Evolutionary conservation across 2,329 filamentous ascomycete species (phyloP).

Genomic region (Neocucurbitaria cava): DNA sequence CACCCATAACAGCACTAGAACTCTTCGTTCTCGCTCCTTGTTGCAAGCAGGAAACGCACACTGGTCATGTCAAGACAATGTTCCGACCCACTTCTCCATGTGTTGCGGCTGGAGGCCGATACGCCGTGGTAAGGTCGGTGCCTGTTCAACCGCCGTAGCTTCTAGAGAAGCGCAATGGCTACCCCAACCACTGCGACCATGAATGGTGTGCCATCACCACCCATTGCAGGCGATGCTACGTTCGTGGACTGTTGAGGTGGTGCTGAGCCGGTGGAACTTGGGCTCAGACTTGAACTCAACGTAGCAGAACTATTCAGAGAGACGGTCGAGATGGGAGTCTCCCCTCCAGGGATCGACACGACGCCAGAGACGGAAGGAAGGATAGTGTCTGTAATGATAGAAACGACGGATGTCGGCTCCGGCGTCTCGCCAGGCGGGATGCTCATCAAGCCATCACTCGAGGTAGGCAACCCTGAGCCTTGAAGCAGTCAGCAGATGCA

Average conservation of each 20-base stretch:
- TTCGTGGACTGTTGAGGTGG: slow-evolving; percentile 23
- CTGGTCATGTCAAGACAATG: too few species aligned
- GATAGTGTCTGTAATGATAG: slow-evolving; percentile 13
- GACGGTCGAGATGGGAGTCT: slow-evolving; percentile 26
- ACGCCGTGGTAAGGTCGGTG: too few species aligned
- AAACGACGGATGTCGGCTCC: neutral
- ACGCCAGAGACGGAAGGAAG: slow-evolving; percentile 9
- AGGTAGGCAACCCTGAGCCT: slow-evolving; percentile 6
- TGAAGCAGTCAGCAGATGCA: slow-evolving; percentile 5
- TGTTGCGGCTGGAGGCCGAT: too few species aligned
- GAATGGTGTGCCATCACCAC: slow-evolving; percentile 16
- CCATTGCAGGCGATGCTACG: slow-evolving; percentile 24
- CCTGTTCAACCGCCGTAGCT: neutral
- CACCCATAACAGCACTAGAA: too few species aligned
- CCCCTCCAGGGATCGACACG: slow-evolving; percentile 29
- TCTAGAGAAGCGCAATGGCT: slow-evolving; percentile 33
- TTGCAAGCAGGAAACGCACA: too few species aligned
- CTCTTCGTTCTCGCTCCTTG: too few species aligned
- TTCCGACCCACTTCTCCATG: too few species aligned
- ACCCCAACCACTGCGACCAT: slow-evolving; percentile 29
- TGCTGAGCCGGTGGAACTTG: slow-evolving; percentile 10
- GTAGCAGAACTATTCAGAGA: slow-evolving; percentile 4
- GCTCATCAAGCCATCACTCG: slow-evolving; percentile 20
- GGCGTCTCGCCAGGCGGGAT: slow-evolving; percentile 13
- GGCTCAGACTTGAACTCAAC: neutral